Base-by-base conservation (phyloP, 495 filamentous ascomycete species). In the Hypoxylon crocopeplum region DNA sequence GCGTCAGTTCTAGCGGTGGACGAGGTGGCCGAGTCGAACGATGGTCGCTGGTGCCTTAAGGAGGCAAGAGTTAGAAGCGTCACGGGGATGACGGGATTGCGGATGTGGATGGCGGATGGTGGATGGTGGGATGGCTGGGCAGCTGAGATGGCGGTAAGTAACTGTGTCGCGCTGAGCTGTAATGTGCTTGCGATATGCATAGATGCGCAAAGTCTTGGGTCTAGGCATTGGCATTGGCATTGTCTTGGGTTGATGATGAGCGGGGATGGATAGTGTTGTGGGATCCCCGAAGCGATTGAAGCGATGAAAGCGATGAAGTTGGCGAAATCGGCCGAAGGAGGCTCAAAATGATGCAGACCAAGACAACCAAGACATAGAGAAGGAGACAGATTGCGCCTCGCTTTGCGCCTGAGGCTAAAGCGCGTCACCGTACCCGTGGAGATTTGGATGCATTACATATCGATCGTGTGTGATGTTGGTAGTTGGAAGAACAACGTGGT, bases 401-500 rank as follows among this genome's bases (percentile, higher is more conserved):
- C 55, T 44, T 64, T 59, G n/a, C 61, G 54, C 61, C 48, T 59
- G 50, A 59, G 49, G 55, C 61, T 59, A 64, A 59, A 64, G 61
- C 61, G 61, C 55, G 55, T 64, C 61, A 64, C 56, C 37, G 34
- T 13, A 38, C 8, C 30, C 21, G 51, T 55, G 50, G 55, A 64
- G 49, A 49, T 48, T 56, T 16, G 13, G 20, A 21, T n/a, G n/a
- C n/a, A 37, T 41, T 56, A 27, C 29, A 32, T 49, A 50, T 57
- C 38, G 46, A 57, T 57, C 40, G 56, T 41, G 52, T 42, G 20
- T 40, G 13, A 37, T 42, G 13, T 56, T 47, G 22, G 15, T 27
- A 22, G n/a, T n/a, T n/a, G n/a, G n/a, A n/a, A n/a, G 48, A 42
- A 64, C 61, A 64, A 64, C 61, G 61, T 64, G 61, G 61, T 64